phyloP scores from a whole-genome alignment of 768 basidiomycete species.

The Mycena pura region DNA sequence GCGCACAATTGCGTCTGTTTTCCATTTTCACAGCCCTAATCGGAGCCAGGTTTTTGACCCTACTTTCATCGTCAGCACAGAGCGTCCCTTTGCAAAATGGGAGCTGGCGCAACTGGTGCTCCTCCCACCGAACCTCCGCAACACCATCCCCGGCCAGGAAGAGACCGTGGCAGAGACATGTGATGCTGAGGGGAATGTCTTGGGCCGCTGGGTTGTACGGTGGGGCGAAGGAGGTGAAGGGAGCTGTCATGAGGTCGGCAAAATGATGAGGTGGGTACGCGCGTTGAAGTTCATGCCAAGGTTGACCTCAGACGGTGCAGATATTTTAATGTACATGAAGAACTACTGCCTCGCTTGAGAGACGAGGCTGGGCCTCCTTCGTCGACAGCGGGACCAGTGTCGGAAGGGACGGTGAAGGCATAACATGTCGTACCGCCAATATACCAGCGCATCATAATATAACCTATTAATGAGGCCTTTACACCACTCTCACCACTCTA shows the following conservation, averaged over 20 bases:
- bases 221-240: conserved; percentile 76
- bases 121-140: conserved; percentile 49
- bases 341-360: conserved; percentile 39
- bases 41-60: conserved; percentile 70
- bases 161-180: conserved; percentile 85
- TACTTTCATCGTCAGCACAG: conserved; percentile 69
- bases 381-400: background rate
- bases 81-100: conserved; percentile 81
- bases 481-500: too few relatives aligned
- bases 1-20: conserved; percentile 10
- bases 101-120: conserved; percentile 66
- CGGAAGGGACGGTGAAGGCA: too few relatives aligned
- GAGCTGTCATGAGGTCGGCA: conserved; percentile 66
- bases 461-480: too few relatives aligned
- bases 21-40: background rate
- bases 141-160: conserved; percentile 54
- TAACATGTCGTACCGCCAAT: too few relatives aligned
- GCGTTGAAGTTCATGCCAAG: background rate
- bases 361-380: background rate
- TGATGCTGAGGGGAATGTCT: conserved; percentile 59
- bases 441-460: too few relatives aligned
- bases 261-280: conserved; percentile 66
- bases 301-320: conserved; percentile 28
- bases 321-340: conserved; percentile 57
- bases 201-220: conserved; percentile 81